A percentile compares a stretch with the other conserved stretches of the same genome.
These are phyloP conservation scores for Vigna radiata DNA, from an alignment of 306 rosid species.

Conservation along the genomic window DNA sequence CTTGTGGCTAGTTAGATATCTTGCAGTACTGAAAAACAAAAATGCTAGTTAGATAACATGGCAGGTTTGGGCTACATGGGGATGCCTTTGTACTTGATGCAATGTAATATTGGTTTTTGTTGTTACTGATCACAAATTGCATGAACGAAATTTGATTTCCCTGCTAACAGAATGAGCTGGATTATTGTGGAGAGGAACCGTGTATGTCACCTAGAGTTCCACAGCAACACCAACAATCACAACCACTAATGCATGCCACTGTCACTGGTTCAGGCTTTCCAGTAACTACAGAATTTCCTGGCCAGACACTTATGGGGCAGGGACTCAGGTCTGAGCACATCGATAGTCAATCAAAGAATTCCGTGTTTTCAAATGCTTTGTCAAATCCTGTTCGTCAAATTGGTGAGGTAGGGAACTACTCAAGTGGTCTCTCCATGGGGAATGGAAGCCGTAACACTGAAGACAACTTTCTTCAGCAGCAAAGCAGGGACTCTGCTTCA, in stretches of 20 bases:
- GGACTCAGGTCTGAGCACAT: conserved; percentile 66
- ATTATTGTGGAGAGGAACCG: conserved; percentile 80
- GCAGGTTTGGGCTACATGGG: conserved; percentile 20
- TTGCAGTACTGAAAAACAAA: conserved; percentile 1
- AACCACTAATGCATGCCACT: conserved; percentile 55
- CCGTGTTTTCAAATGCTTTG: conserved; percentile 81
- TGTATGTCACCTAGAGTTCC: conserved; percentile 74
- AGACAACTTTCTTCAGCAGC: conserved; percentile 55
- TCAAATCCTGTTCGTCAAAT: conserved; percentile 84
- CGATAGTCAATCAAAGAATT: conserved; percentile 76
- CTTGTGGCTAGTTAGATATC: neutral
- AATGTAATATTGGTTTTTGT: conserved; percentile 11
- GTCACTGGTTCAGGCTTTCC: conserved; percentile 60
- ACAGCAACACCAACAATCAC: conserved; percentile 66
- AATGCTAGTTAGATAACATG: neutral
- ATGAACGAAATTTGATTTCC: conserved; percentile 15
- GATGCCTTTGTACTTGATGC: neutral
- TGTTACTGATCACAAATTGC: conserved; percentile 20
- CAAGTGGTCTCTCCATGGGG: conserved; percentile 57
- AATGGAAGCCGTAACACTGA: conserved; percentile 66
- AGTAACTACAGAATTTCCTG: conserved; percentile 61
- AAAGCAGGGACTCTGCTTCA: conserved; percentile 59
- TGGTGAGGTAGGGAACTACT: conserved; percentile 59
- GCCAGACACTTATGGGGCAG: conserved; percentile 58
- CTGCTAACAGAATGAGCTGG: conserved; percentile 74